A percentile compares a stretch with the other conserved stretches of the same genome.
Conservation (phyloP, 495 filamentous ascomycete species). For the Coniosporium apollinis region DNA sequence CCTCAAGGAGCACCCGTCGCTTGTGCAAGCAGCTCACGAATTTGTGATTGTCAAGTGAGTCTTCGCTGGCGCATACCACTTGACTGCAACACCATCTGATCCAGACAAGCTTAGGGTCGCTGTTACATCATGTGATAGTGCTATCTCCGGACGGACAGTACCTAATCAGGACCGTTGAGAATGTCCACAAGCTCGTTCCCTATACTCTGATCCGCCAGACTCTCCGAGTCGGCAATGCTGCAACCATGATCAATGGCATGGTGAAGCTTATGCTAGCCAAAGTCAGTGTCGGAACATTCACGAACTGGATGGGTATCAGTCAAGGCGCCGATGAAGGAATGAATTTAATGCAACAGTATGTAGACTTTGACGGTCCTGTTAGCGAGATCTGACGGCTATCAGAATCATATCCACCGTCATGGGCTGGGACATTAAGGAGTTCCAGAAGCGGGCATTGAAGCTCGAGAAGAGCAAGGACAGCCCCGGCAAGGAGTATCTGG, state of each 20-base stretch:
- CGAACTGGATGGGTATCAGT: conserved; percentile 48
- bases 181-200: conserved; percentile 40
- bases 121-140: conserved; percentile 45
- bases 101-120: conserved; percentile 36
- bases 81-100: conserved; percentile 1
- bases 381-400: neutral
- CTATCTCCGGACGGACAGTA: conserved; percentile 47
- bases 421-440: conserved; percentile 40
- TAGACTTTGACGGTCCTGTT: no score
- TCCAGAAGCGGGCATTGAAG: conserved; percentile 34
- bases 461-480: conserved; percentile 34
- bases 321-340: conserved; percentile 44
- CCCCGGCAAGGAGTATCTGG: conserved; percentile 31
- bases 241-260: conserved; percentile 51
- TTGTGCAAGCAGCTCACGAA: conserved; percentile 39
- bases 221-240: conserved; percentile 47
- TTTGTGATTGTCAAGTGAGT: conserved; percentile 39
- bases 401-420: conserved; percentile 46
- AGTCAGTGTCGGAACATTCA: conserved; percentile 40
- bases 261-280: conserved; percentile 45
- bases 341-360: conserved; percentile 48
- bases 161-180: conserved; percentile 38
- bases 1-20: conserved; percentile 36
- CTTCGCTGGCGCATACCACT: conserved; percentile 3
- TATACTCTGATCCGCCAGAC: conserved; percentile 45